Percentiles rank a stretch among this genome's conserved stretches.
Evolutionary conservation across 345 rosid genomes (phyloP).

Genomic region (Melaleuca quinquenervia): DNA sequence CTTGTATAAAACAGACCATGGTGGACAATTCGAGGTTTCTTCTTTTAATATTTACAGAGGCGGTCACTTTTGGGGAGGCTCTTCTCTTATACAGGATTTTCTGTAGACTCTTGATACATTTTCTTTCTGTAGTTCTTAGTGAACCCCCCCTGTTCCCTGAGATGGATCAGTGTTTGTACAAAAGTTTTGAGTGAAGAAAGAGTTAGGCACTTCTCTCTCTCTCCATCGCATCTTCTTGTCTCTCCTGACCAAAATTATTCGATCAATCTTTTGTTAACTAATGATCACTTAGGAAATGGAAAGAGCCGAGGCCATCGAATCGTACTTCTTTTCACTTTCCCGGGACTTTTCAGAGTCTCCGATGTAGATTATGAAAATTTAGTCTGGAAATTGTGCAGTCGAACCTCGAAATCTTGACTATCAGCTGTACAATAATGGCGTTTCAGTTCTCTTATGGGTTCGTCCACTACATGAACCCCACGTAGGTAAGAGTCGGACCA

Average conservation of each 20-base stretch:
- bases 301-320: not conserved
- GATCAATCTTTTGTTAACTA: not conserved
- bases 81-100: not conserved
- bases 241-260: not conserved
- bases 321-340: not conserved
- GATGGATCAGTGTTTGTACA: slow-evolving; percentile 18
- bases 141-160: not conserved
- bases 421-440: not conserved
- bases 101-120: not conserved
- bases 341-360: not conserved
- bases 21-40: not conserved
- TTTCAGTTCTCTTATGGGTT: not conserved
- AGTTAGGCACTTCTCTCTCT: not conserved
- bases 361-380: not conserved
- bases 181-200: slow-evolving; percentile 14
- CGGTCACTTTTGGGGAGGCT: not conserved
- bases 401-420: not conserved
- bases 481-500: too few relatives aligned
- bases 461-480: not conserved
- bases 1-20: not conserved
- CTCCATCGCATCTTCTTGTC: not conserved
- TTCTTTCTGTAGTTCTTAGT: not conserved
- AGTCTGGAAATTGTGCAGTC: not conserved
- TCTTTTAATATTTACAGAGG: not conserved
- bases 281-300: not conserved